Percentiles rank a stretch among this genome's conserved stretches.
These are phyloP conservation scores for Hansenula sp. DNA, from an alignment of 1,139 yeast species.

Conservation along the genomic window DNA sequence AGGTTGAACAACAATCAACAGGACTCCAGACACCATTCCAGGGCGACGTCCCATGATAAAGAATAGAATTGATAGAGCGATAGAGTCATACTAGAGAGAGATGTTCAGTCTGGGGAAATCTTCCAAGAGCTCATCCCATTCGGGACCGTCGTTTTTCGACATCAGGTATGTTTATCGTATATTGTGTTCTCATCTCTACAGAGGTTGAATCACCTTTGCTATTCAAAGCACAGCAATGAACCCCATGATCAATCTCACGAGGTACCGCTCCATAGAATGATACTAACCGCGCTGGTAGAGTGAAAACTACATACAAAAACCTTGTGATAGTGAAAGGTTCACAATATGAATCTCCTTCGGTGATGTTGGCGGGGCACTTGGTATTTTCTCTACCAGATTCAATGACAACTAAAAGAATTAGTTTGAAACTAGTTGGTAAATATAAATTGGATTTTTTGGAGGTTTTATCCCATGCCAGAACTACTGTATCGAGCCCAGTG, in stretches of 20 bases:
- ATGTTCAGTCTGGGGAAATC: slow-evolving; percentile 15
- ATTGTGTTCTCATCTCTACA: not conserved
- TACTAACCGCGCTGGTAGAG: slow-evolving; percentile 16
- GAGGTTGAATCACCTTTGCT: too few species aligned
- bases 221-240: too few species aligned
- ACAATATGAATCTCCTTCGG: slow-evolving; percentile 51
- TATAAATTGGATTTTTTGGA: slow-evolving; percentile 51
- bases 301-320: slow-evolving; percentile 52
- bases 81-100: not conserved
- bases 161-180: slow-evolving; percentile 14
- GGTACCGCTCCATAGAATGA: too few species aligned
- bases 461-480: slow-evolving; percentile 32
- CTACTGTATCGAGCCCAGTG: slow-evolving; percentile 37
- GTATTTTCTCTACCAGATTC: slow-evolving; percentile 52
- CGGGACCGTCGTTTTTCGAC: slow-evolving; percentile 25
- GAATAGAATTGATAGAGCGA: not conserved
- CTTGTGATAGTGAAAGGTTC: slow-evolving; percentile 51
- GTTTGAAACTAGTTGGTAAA: slow-evolving; percentile 46
- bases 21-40: too few species aligned
- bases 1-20: too few species aligned
- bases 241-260: too few species aligned
- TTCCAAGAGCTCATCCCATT: slow-evolving; percentile 5
- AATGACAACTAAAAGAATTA: slow-evolving; percentile 42
- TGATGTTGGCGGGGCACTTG: slow-evolving; percentile 51
- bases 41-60: too few species aligned